Evolutionary conservation across 352 stramenopile genomes (phyloP).

Genomic region (Pythium chondricola): DNA sequence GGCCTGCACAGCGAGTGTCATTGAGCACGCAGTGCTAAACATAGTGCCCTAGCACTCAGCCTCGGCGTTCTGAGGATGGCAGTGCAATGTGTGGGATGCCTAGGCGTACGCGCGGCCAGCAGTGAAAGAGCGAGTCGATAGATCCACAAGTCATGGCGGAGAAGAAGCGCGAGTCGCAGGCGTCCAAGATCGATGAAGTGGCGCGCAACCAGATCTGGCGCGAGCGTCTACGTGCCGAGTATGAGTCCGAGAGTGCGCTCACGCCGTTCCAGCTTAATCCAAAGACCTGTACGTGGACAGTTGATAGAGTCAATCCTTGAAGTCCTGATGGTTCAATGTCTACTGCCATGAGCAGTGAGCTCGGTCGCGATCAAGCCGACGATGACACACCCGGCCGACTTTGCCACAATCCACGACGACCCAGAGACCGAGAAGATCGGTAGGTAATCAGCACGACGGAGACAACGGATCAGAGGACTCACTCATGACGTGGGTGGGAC

Average conservation of each 20-base stretch:
- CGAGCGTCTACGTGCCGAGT: conserved; percentile 83
- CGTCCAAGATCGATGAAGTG: conserved; percentile 83
- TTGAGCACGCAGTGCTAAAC: too few species aligned
- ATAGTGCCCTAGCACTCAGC: too few species aligned
- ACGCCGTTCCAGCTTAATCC: conserved; percentile 83
- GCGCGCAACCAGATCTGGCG: conserved; percentile 85
- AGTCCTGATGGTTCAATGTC: too few species aligned
- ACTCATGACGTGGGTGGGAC: background rate
- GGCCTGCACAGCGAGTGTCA: too few species aligned
- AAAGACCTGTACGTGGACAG: conserved; percentile 49
- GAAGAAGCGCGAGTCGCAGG: conserved; percentile 69
- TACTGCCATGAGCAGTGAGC: conserved; percentile 70
- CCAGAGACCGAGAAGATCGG: conserved; percentile 46
- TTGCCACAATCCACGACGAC: conserved; percentile 50
- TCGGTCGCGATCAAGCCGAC: conserved; percentile 74
- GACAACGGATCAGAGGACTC: background rate
- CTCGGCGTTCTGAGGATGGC: too few species aligned
- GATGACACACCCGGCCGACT: conserved; percentile 64
- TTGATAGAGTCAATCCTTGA: background rate
- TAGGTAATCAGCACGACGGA: conserved; percentile 9
- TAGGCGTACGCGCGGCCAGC: too few species aligned
- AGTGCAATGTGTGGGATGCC: too few species aligned
- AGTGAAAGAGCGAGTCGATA: too few species aligned
- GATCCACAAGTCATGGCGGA: conserved; percentile 34
- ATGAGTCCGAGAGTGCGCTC: conserved; percentile 62